Evolutionary conservation across 2,329 filamentous ascomycete genomes (phyloP).

Genomic region (Colletotrichum viniferum): DNA sequence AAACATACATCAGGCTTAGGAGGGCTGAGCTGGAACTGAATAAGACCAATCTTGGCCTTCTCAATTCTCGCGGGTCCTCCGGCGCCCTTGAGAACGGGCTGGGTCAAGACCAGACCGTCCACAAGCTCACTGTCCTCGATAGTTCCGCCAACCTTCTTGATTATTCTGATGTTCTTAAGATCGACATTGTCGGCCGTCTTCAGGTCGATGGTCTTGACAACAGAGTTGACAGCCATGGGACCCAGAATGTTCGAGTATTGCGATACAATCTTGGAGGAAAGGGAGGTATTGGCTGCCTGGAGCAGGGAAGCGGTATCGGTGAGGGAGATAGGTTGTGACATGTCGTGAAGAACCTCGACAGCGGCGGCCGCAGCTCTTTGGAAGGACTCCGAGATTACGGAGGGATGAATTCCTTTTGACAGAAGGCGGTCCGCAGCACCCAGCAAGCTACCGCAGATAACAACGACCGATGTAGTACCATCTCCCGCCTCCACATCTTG

Average conservation of each 20-base stretch:
- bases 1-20: constrained; percentile 88
- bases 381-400: constrained; percentile 96
- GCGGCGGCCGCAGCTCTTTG: constrained; percentile 90
- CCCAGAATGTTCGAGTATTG: constrained; percentile 94
- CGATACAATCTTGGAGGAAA: constrained; percentile 98
- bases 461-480: constrained; percentile 96
- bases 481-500: constrained; percentile 99
- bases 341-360: constrained; percentile 88
- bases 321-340: constrained; percentile 92
- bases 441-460: constrained; percentile 93
- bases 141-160: constrained; percentile 97
- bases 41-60: constrained; percentile 95
- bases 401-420: constrained; percentile 93
- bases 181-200: constrained; percentile 97
- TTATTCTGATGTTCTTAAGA: constrained; percentile 91
- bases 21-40: constrained; percentile 98
- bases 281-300: constrained; percentile 94
- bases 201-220: constrained; percentile 93
- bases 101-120: constrained; percentile 90
- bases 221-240: constrained; percentile 98
- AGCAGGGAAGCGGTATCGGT: constrained; percentile 88
- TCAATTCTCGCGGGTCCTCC: constrained; percentile 92
- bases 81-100: constrained; percentile 91
- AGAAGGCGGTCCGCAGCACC: constrained; percentile 92
- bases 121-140: constrained; percentile 99